These are phyloP conservation scores for Cladophialophora immunda DNA, from an alignment of 2,329 filamentous ascomycete species.

Conservation along the genomic window DNA sequence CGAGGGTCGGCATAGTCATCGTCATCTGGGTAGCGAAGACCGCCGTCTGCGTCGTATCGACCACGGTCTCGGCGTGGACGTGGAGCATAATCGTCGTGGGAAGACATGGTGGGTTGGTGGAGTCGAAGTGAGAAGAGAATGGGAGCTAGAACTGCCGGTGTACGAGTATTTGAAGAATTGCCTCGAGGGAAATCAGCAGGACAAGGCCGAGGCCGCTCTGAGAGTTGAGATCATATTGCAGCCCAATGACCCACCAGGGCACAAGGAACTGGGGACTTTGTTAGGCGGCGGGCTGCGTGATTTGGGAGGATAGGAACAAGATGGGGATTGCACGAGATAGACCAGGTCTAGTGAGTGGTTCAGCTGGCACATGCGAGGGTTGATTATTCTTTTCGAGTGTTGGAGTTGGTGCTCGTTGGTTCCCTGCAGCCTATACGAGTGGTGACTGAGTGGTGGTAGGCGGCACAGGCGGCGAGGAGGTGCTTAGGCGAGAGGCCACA, in stretches of 20 bases:
- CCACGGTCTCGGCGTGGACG: constrained; percentile 31
- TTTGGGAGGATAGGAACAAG: constrained; percentile 2
- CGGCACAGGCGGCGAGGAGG: background rate
- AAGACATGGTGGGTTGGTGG: constrained; percentile 28
- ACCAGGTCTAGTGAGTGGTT: constrained; percentile 3
- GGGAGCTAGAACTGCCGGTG: background rate
- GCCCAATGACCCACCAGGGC: background rate
- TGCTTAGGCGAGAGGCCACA: background rate
- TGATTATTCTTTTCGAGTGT: background rate
- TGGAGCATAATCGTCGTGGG: constrained; percentile 33
- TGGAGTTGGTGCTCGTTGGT: background rate
- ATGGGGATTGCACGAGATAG: background rate
- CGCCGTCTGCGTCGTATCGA: constrained; percentile 26
- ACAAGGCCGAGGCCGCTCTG: background rate
- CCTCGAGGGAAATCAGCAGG: constrained; percentile 12
- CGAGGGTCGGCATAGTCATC: constrained; percentile 23
- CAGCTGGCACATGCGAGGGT: constrained; percentile 1
- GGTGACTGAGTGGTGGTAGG: background rate
- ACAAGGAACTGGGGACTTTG: background rate
- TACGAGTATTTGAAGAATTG: constrained; percentile 1
- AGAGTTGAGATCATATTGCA: constrained; percentile 11
- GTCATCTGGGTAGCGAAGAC: constrained; percentile 24
- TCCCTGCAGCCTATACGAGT: background rate
- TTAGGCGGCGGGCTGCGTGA: background rate
- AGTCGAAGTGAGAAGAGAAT: constrained; percentile 5